Base-by-base conservation (phyloP, 1,284 basidiomycete genomes). In the Porogramme epimiltina region DNA sequence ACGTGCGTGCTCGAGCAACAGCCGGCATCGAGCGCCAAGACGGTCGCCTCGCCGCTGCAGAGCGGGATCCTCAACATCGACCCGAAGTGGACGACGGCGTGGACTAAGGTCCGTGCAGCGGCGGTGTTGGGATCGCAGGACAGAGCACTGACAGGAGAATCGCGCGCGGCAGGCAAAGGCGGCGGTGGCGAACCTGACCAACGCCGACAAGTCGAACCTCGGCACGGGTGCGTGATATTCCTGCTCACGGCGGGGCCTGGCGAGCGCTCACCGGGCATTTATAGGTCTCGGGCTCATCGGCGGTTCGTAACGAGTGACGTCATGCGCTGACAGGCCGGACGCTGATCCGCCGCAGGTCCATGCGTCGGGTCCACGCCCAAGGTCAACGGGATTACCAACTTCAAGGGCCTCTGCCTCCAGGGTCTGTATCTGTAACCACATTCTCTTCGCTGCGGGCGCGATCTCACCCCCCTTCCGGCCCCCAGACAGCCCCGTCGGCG, bases 351-450 rank as follows among this genome's bases (percentile, higher is more conserved):
- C 23, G 26, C 42, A 79, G 79, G 79, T 13, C 71, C 80, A 50
- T 89, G 87, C 61, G 79, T 88, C 40, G 88, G 87, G 10, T 89
- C 87, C 64, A 89, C 79, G 3, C 75, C 77, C 3, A 67, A 82
- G 4, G 78, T 91, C 38, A 72, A 79, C 0, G 73, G 77, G 2
- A 82, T 85, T 49, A 56, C 61, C 10, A 74, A 75, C 37, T 91
- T 86, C 69, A 76, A 80, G 2, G 88, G 88, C 0, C 72, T 92
- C 18, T 93, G 89, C 64, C 71, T 91, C 3, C 71, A 84, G 70
- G 81, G 80, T 79, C 56, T 40, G 66, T 54, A 16, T 38, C 18
- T 4, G 4, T 13, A 31, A 8, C 8, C 28, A 13, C 28, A 31
- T 20, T 13, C 15, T 37, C 18, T 18, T 4, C 5, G 19, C 5